Evolutionary conservation across 257 asterid genomes (phyloP).

Genomic region (Paulownia fortunei): DNA sequence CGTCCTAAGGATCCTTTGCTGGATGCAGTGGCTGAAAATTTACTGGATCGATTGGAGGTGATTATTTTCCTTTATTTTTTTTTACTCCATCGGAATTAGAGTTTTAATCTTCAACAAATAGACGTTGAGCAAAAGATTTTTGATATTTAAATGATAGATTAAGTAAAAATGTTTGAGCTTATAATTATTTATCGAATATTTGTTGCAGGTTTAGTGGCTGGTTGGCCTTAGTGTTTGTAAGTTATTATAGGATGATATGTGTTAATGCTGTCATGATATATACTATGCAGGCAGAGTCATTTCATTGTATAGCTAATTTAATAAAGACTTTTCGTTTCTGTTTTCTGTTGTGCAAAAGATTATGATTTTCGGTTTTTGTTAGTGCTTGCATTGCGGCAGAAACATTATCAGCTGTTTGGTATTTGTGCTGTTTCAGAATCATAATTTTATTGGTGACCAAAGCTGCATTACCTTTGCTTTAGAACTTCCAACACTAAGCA

Average conservation of each 20-base stretch:
- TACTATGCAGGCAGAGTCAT: too few species aligned
- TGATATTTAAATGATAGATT: not conserved
- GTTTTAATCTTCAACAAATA: not conserved
- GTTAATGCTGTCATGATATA: not conserved
- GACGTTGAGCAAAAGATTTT: not conserved
- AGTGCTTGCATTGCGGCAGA: not conserved
- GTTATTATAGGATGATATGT: too few species aligned
- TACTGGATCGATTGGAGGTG: conserved; percentile 93
- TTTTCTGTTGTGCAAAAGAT: not conserved
- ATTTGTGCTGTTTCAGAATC: not conserved
- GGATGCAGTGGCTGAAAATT: conserved; percentile 87
- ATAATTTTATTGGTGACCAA: not conserved
- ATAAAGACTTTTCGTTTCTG: not conserved
- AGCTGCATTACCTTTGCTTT: not conserved
- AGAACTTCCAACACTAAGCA: not conserved
- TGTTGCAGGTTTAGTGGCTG: not conserved
- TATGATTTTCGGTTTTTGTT: not conserved
- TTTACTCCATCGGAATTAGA: not conserved
- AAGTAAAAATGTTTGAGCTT: not conserved
- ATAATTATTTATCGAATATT: not conserved
- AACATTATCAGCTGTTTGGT: not conserved
- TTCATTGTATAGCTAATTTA: not conserved
- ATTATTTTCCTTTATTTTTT: not conserved
- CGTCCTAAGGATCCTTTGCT: conserved; percentile 67
- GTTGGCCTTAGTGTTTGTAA: not conserved